A percentile compares a stretch with the other conserved stretches of the same genome.
Evolutionary conservation across 495 filamentous ascomycete species (phyloP).

Genomic region (Hypomontagnella monticulosa): DNA sequence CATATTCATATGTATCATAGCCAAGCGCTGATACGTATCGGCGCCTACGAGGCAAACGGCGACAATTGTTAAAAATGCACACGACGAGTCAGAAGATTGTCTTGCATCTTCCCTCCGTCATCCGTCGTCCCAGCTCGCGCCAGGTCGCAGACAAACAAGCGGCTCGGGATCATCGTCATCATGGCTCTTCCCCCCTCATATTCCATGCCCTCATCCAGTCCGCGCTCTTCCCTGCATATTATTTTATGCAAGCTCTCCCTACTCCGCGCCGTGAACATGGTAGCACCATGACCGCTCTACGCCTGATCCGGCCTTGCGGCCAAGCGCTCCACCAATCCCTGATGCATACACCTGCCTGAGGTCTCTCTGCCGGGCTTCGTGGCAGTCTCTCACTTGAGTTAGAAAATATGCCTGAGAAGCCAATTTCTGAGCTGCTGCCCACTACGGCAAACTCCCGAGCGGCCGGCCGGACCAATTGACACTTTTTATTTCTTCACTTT

Average conservation of each 20-base stretch:
- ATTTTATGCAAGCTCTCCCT: conserved; percentile 43
- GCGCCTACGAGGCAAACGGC: conserved; percentile 30
- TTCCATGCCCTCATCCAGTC: conserved; percentile 30
- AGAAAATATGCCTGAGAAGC: conserved; percentile 26
- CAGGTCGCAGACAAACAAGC: conserved; percentile 38
- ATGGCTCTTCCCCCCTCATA: conserved; percentile 7
- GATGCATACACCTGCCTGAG: conserved; percentile 41
- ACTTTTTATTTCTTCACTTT: conserved; percentile 16
- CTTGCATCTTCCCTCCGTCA: conserved; percentile 10
- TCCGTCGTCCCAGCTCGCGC: conserved; percentile 11
- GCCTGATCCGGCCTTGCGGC: conserved; percentile 36
- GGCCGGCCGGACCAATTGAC: conserved; percentile 31
- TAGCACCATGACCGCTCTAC: conserved; percentile 40
- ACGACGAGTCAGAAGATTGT: conserved; percentile 18
- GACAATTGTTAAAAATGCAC: conserved; percentile 5
- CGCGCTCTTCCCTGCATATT: conserved; percentile 41
- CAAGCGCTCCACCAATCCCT: conserved; percentile 39
- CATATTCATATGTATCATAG: conserved; percentile 18
- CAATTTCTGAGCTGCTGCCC: conserved; percentile 30
- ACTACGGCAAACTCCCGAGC: conserved; percentile 40
- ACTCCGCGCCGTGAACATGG: conserved; percentile 38
- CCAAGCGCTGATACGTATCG: conserved; percentile 8
- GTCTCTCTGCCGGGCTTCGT: conserved; percentile 52
- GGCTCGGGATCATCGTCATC: conserved; percentile 31
- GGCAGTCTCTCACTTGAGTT: conserved; percentile 58